Conservation (phyloP, 164 flowering plant species). For the Berberis thunbergii region DNA sequence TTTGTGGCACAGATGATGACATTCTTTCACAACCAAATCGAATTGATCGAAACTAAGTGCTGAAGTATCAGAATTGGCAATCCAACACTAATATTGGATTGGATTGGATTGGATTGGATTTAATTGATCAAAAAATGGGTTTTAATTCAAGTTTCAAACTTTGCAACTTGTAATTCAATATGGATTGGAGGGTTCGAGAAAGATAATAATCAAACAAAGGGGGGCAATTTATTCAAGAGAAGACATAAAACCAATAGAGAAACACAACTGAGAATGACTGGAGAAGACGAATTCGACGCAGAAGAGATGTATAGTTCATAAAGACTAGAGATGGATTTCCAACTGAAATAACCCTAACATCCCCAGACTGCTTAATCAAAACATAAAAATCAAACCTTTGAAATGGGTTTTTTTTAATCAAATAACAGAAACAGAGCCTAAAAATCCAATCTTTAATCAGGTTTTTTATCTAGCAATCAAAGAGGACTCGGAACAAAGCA, state of each 20-base stretch:
- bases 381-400: neutral
- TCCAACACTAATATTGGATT: neutral
- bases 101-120: too few relatives aligned
- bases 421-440: neutral
- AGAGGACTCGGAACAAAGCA: too few relatives aligned
- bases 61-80: neutral
- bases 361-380: neutral
- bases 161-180: too few relatives aligned
- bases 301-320: slow-evolving; percentile 24
- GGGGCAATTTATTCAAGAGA: slow-evolving; percentile 27
- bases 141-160: too few relatives aligned
- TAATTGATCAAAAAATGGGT: too few relatives aligned
- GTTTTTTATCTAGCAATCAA: too few relatives aligned
- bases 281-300: slow-evolving; percentile 32
- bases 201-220: too few relatives aligned
- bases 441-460: neutral
- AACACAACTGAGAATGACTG: slow-evolving; percentile 69
- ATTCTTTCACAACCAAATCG: neutral
- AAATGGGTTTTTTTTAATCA: neutral
- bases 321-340: slow-evolving; percentile 6
- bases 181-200: too few relatives aligned
- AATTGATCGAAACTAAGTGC: neutral
- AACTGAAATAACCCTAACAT: slow-evolving; percentile 3
- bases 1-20: slow-evolving; percentile 2
- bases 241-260: slow-evolving; percentile 56